Conservation (phyloP, 805 yeast species). For the Barnettozyma vustinii region DNA sequence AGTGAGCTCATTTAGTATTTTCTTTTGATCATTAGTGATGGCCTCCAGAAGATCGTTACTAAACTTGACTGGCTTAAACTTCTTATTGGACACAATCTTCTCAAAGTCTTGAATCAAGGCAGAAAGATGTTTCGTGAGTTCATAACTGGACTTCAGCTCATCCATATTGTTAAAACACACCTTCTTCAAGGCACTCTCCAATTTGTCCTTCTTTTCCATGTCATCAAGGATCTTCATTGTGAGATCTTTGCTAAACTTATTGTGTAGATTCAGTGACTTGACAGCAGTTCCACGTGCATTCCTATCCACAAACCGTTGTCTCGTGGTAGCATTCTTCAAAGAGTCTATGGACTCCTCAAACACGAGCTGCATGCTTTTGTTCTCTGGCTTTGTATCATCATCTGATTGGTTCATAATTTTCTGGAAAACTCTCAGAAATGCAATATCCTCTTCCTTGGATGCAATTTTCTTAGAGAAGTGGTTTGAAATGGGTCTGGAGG, state of each 20-base stretch:
- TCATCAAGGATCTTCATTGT: slow-evolving; percentile 2
- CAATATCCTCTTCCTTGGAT: slow-evolving; percentile 7
- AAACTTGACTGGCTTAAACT: slow-evolving; percentile 3
- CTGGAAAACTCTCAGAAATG: slow-evolving; percentile 1
- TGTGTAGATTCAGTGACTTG: background rate
- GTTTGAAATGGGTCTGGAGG: background rate
- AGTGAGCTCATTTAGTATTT: slow-evolving; percentile 2
- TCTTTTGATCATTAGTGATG: background rate
- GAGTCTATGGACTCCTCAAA: slow-evolving; percentile 7
- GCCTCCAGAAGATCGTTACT: background rate
- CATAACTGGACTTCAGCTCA: background rate
- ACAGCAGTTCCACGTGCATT: background rate
- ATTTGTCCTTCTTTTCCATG: slow-evolving; percentile 5
- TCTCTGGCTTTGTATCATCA: background rate
- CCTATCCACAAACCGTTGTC: background rate
- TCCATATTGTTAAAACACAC: background rate
- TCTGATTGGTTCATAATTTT: background rate
- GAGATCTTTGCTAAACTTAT: slow-evolving; percentile 1
- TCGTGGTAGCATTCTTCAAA: background rate
- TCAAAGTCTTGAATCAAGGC: background rate
- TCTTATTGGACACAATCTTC: background rate
- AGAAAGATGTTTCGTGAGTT: background rate
- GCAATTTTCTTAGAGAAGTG: slow-evolving; percentile 2
- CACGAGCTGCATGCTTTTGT: slow-evolving; percentile 1
- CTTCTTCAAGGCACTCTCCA: background rate